Base-by-base conservation (phyloP, 2,329 filamentous ascomycete genomes). In the Ascochyta koolunga region DNA sequence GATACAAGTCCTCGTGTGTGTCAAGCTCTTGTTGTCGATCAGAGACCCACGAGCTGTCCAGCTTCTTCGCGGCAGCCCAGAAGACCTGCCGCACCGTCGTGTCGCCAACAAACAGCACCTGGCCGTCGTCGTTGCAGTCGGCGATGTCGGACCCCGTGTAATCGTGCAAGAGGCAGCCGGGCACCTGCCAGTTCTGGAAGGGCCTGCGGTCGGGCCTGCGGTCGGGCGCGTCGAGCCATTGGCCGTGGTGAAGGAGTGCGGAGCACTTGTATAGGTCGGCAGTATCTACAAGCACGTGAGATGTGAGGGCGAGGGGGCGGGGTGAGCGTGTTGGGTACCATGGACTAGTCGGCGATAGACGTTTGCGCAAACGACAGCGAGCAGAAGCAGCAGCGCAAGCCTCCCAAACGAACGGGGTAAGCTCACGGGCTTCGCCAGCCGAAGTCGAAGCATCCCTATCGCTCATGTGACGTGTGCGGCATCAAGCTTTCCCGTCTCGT, bases 101-200 rank as follows among this genome's bases (percentile, higher is more conserved):
- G 67, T 89, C 86, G 32, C 86, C 86, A 22, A 82, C 78, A 59
- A 89, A 85, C 15, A 86, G 76, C n/a, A 88, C 63, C 43, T 78
- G 79, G 7, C 79, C 80, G 13, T 77, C 74, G 2, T 72, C 72
- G 19, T 86, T 76, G 64, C 86, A 89, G 39, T 73, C 70, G 16
- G 75, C 70, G 35, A 87, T 77, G 32, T 85, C 82, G n/a, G 77
- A 67, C 5, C 70, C 65, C 8, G 78, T 76, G 70, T 87, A 87
- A 47, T 81, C 73, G 55, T 83, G 80, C 64, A 87, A 76, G 55
- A 83, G 80, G 70, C 86, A 89, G 22, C 83, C 83, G 19, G 78
- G 77, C 4, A 85, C 82, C 51, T 86, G 82, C 86, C 86, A 88
- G 59, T 79, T 77, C 29, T 76, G 71, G 60, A 79, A 81, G 35